These are phyloP conservation scores for Bassia scoparia DNA, from an alignment of 148 eudicot species.

Conservation along the genomic window DNA sequence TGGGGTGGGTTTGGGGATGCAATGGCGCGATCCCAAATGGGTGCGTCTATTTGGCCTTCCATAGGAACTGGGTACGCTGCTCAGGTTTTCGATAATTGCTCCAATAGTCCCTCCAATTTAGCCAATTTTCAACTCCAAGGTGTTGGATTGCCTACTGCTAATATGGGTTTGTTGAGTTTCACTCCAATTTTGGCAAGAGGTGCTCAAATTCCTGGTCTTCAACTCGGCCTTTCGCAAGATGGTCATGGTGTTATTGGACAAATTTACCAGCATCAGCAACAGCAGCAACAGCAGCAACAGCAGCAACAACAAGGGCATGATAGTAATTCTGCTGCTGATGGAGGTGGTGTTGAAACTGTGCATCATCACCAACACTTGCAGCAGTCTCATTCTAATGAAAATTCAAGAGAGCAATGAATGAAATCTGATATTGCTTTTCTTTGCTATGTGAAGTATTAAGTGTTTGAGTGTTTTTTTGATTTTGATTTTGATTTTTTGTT, in stretches of 20 bases:
- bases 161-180: constrained; percentile 60
- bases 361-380: constrained; percentile 41
- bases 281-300: constrained; percentile 25
- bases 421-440: background rate
- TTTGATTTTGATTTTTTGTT: constrained; percentile 1
- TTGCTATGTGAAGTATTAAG: background rate
- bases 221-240: constrained; percentile 74
- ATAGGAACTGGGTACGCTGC: constrained; percentile 37
- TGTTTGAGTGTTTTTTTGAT: constrained; percentile 10
- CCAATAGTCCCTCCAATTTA: constrained; percentile 24
- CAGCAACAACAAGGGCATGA: constrained; percentile 23
- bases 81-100: constrained; percentile 15
- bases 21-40: constrained; percentile 51
- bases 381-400: constrained; percentile 49
- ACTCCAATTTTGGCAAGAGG: constrained; percentile 55
- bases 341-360: constrained; percentile 28
- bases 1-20: constrained; percentile 35
- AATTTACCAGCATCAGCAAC: constrained; percentile 57
- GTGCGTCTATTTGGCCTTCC: constrained; percentile 47
- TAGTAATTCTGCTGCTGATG: constrained; percentile 16
- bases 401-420: constrained; percentile 58
- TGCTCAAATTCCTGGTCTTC: constrained; percentile 60
- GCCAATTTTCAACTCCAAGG: constrained; percentile 55
- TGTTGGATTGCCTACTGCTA: constrained; percentile 44
- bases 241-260: constrained; percentile 54